A percentile compares a stretch with the other conserved stretches of the same genome.
Conservation (phyloP, 140 eudicot species). For the Anethum foeniculum region DNA sequence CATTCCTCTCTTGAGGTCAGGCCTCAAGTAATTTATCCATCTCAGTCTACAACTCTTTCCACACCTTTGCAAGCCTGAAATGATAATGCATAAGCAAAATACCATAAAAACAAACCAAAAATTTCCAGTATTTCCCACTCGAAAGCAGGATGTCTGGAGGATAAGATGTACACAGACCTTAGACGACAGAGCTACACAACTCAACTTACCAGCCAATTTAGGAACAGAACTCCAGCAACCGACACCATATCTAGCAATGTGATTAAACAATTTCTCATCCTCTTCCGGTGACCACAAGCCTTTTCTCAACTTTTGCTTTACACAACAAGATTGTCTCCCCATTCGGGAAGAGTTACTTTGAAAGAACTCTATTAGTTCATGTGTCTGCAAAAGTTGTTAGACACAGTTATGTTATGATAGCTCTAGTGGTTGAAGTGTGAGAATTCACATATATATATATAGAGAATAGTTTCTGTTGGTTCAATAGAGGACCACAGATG, state of each 20-base stretch:
- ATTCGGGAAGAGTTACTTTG: constrained; percentile 16
- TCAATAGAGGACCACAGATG: not conserved
- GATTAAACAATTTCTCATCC: constrained; percentile 76
- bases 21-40: constrained; percentile 93
- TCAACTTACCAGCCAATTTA: constrained; percentile 58
- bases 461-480: constrained; percentile 3
- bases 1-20: constrained; percentile 95
- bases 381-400: not conserved
- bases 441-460: constrained; percentile 6
- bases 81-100: not conserved
- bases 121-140: not conserved
- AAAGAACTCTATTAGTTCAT: not conserved
- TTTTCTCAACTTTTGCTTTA: constrained; percentile 73
- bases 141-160: not conserved
- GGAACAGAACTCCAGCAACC: constrained; percentile 99
- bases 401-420: not conserved
- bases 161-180: not conserved
- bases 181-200: not conserved
- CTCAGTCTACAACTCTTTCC: constrained; percentile 95
- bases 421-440: not conserved
- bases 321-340: constrained; percentile 79
- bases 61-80: constrained; percentile 85
- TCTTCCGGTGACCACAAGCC: constrained; percentile 99
- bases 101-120: not conserved
- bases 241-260: constrained; percentile 73